These are phyloP conservation scores for Tricholoma matsutake DNA, from an alignment of 768 basidiomycete species.

Conservation along the genomic window DNA sequence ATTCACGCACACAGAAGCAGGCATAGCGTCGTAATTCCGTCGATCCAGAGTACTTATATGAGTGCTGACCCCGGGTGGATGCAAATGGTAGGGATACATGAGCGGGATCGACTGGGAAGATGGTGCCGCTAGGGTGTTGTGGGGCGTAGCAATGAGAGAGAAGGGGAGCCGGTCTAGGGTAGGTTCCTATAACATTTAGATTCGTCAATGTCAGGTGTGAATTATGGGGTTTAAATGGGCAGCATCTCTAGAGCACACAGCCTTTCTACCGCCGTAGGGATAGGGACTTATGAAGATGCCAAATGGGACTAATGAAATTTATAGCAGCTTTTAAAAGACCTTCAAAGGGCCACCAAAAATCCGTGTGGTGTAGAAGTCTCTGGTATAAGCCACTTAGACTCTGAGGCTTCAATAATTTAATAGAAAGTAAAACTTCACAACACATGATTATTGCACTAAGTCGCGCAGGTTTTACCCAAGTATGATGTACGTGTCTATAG, in stretches of 20 bases:
- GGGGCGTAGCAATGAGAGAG: constrained; percentile 30
- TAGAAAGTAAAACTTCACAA: no score
- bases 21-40: constrained; percentile 34
- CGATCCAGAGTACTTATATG: constrained; percentile 32
- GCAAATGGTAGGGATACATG: constrained; percentile 22
- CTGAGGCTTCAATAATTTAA: no score
- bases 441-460: no score
- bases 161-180: constrained; percentile 27
- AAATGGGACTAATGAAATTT: constrained; percentile 12
- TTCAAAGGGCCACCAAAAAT: constrained; percentile 15
- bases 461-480: not conserved
- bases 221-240: not conserved
- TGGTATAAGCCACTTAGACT: no score
- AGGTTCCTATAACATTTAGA: constrained; percentile 32
- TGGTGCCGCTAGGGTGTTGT: constrained; percentile 31
- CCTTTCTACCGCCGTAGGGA: constrained; percentile 17
- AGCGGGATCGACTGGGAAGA: constrained; percentile 30
- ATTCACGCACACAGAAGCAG: constrained; percentile 34
- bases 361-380: no score
- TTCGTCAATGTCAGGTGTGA: constrained; percentile 21
- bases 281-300: no score
- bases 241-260: not conserved
- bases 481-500: not conserved
- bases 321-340: constrained; percentile 17
- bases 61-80: constrained; percentile 33